phyloP scores from a whole-genome alignment of 495 filamentous ascomycete species.

The Lindgomyces ingoldianus region DNA sequence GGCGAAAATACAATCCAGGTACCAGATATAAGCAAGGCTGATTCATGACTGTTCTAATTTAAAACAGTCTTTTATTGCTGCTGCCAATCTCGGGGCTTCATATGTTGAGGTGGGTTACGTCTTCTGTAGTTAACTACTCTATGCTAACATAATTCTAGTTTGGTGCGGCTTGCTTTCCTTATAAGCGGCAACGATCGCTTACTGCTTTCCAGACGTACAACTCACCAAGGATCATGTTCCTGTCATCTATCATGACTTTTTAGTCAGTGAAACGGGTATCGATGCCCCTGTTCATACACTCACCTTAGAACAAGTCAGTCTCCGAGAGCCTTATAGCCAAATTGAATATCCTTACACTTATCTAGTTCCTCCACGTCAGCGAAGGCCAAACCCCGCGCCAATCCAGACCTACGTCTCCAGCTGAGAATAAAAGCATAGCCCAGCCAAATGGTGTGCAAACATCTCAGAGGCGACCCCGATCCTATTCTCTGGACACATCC shows the following conservation, averaged over 20 bases:
- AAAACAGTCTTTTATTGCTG: slow-evolving; percentile 82
- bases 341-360: not conserved
- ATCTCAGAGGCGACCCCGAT: slow-evolving; percentile 33
- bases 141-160: not conserved
- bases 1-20: slow-evolving; percentile 77
- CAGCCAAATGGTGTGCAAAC: slow-evolving; percentile 4
- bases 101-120: slow-evolving; percentile 75
- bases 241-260: slow-evolving; percentile 98
- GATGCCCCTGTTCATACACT: slow-evolving; percentile 96
- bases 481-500: slow-evolving; percentile 46
- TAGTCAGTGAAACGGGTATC: slow-evolving; percentile 97
- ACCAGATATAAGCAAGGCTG: not conserved
- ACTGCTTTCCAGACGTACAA: slow-evolving; percentile 69
- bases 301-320: slow-evolving; percentile 73
- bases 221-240: slow-evolving; percentile 98
- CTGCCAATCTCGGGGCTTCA: slow-evolving; percentile 86
- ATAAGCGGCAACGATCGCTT: not conserved
- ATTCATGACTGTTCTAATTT: not conserved
- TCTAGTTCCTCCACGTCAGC: slow-evolving; percentile 75
- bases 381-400: slow-evolving; percentile 51
- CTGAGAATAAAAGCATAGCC: slow-evolving; percentile 3
- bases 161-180: not conserved
- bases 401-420: slow-evolving; percentile 53
- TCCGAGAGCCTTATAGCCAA: not conserved
- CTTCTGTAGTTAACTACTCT: not conserved